Evolutionary conservation across 139 green algal species (phyloP).

Genomic region (Micromonas pusilla): DNA sequence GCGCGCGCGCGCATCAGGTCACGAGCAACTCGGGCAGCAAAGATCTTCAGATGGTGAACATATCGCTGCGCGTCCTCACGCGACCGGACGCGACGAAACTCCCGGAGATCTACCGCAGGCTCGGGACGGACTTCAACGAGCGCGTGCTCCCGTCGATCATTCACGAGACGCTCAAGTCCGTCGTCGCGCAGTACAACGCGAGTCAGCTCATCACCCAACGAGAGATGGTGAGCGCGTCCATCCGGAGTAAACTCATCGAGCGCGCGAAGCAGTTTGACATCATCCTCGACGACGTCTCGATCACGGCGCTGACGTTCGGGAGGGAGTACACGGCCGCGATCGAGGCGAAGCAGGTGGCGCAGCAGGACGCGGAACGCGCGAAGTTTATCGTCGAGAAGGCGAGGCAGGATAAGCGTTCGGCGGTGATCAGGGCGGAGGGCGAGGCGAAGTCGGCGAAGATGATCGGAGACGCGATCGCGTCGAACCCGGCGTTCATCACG

Average conservation of each 20-base stretch:
- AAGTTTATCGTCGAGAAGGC: slow-evolving; percentile 96
- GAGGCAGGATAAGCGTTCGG: slow-evolving; percentile 88
- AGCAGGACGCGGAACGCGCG: slow-evolving; percentile 95
- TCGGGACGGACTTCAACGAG: slow-evolving; percentile 89
- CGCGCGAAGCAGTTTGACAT: slow-evolving; percentile 90
- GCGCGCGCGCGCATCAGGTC: slow-evolving; percentile 87
- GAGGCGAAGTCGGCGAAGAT: slow-evolving; percentile 84
- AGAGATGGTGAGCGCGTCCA: slow-evolving; percentile 81
- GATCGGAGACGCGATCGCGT: slow-evolving; percentile 84
- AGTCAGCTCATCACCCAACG: slow-evolving; percentile 93
- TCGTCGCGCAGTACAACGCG: slow-evolving; percentile 99
- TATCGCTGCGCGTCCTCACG: slow-evolving; percentile 93
- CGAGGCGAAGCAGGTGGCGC: slow-evolving; percentile 96
- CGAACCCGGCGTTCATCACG: slow-evolving; percentile 85
- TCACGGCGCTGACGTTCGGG: slow-evolving; percentile 94
- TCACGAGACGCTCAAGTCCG: slow-evolving; percentile 89
- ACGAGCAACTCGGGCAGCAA: slow-evolving; percentile 78
- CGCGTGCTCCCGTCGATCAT: slow-evolving; percentile 96
- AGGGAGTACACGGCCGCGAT: slow-evolving; percentile 92
- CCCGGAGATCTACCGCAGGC: slow-evolving; percentile 86
- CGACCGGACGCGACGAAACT: slow-evolving; percentile 73
- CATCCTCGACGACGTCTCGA: slow-evolving; percentile 96
- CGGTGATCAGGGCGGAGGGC: slow-evolving; percentile 87
- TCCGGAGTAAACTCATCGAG: slow-evolving; percentile 82
- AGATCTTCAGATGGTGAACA: slow-evolving; percentile 99